Conservation (phyloP, 208 protist species). For the Trypanosoma vivax region DNA sequence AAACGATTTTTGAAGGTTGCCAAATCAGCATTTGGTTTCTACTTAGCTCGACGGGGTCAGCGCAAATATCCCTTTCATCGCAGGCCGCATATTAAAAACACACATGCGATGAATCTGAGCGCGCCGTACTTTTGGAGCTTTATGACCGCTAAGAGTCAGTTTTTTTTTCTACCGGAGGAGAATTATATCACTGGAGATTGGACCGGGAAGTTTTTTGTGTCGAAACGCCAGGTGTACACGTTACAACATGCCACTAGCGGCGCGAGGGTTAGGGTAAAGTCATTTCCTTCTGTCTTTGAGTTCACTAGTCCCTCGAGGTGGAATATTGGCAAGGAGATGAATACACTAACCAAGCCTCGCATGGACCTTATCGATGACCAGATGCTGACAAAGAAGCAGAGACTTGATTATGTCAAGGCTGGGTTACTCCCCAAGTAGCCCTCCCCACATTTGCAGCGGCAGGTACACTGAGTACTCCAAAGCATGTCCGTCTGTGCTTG, state of each 20-base stretch:
- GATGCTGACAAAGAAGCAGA: conserved; percentile 89
- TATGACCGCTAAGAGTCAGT: conserved; percentile 80
- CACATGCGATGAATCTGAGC: conserved; percentile 77
- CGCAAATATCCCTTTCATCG: conserved; percentile 78
- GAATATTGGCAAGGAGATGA: conserved; percentile 87
- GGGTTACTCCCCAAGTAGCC: conserved; percentile 78
- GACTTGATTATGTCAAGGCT: conserved; percentile 83
- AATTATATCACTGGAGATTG: conserved; percentile 91
- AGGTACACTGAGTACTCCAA: not conserved
- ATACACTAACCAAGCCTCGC: conserved; percentile 75
- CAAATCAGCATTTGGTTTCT: conserved; percentile 88
- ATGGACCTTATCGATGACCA: conserved; percentile 90
- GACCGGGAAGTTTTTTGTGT: conserved; percentile 89
- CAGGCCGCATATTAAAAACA: conserved; percentile 79
- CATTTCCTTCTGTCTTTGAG: conserved; percentile 84
- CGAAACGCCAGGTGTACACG: conserved; percentile 86
- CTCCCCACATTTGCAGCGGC: not conserved
- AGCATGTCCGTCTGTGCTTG: too few relatives aligned
- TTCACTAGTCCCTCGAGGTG: conserved; percentile 80
- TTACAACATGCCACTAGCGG: conserved; percentile 84
- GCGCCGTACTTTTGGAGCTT: conserved; percentile 86
- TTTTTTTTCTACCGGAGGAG: conserved; percentile 74
- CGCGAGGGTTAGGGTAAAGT: conserved; percentile 76
- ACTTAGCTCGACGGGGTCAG: conserved; percentile 72
- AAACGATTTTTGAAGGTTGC: conserved; percentile 83